Conservation (phyloP, 805 yeast species). For the Tetrapisispora nanseiensis region DNA sequence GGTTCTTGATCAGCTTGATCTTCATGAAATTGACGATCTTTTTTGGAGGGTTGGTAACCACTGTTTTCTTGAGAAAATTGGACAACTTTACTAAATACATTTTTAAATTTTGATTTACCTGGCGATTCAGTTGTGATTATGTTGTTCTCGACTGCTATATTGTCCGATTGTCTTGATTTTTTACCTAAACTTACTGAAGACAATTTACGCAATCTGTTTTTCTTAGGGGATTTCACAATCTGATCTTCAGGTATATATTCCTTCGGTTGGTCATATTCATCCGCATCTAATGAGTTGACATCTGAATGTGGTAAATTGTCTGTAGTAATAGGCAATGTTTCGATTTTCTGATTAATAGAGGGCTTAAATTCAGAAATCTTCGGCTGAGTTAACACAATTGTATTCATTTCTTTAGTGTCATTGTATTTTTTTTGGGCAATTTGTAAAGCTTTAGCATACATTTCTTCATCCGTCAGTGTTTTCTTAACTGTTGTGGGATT, state of each 20-base stretch:
- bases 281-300: background rate
- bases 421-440: slow-evolving; percentile 40
- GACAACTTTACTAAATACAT: slow-evolving; percentile 22
- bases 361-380: background rate
- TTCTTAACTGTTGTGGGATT: slow-evolving; percentile 1
- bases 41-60: slow-evolving; percentile 24
- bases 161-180: background rate
- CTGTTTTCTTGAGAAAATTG: slow-evolving; percentile 28
- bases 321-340: background rate
- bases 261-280: background rate
- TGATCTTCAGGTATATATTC: background rate
- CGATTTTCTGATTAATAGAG: background rate
- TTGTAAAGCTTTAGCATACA: slow-evolving; percentile 48
- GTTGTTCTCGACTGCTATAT: background rate
- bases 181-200: slow-evolving; percentile 3
- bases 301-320: background rate
- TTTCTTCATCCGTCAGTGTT: slow-evolving; percentile 35
- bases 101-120: slow-evolving; percentile 16
- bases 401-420: slow-evolving; percentile 6
- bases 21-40: slow-evolving; percentile 5
- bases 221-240: background rate
- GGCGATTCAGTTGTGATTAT: slow-evolving; percentile 3
- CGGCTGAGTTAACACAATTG: background rate
- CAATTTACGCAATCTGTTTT: background rate
- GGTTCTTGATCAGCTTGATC: background rate